Evolutionary conservation across 2,329 filamentous ascomycete species (phyloP).

Genomic region (Epicoccum sorghinum): DNA sequence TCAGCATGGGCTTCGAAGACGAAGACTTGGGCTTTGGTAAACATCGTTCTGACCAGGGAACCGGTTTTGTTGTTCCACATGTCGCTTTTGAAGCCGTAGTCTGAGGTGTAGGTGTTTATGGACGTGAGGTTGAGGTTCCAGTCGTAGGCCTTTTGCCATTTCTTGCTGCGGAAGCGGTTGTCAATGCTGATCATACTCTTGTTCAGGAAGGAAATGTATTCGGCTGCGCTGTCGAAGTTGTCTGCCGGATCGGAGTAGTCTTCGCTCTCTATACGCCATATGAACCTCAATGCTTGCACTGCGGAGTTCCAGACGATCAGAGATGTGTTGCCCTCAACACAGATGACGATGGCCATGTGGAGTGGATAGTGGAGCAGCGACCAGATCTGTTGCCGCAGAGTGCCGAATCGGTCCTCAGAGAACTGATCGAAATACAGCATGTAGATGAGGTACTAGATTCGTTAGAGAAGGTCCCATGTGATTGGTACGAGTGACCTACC

Average conservation of each 20-base stretch:
- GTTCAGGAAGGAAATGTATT: conserved; percentile 23
- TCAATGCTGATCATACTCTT: conserved; percentile 28
- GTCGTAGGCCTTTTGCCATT: conserved; percentile 28
- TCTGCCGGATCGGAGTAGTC: conserved; percentile 22
- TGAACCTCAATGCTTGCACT: conserved; percentile 29
- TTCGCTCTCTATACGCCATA: conserved; percentile 24
- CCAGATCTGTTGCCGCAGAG: conserved; percentile 63
- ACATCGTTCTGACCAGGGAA: conserved; percentile 20
- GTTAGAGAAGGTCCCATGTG: neutral
- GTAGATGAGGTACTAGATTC: conserved; percentile 58
- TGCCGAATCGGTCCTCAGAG: conserved; percentile 54
- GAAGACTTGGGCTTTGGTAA: conserved; percentile 31
- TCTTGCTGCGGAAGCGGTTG: conserved; percentile 23
- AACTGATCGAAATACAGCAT: conserved; percentile 64
- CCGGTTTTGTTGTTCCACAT: conserved; percentile 31
- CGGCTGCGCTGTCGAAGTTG: conserved; percentile 17
- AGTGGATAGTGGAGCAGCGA: conserved; percentile 64
- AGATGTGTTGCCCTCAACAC: conserved; percentile 59
- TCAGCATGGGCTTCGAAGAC: conserved; percentile 33
- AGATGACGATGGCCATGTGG: conserved; percentile 64
- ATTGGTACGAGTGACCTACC: conserved; percentile 1
- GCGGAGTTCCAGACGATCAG: conserved; percentile 34
- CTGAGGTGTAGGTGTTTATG: conserved; percentile 27
- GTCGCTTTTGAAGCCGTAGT: conserved; percentile 23
- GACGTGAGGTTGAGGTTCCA: conserved; percentile 32